phyloP scores from a whole-genome alignment of 2,329 filamentous ascomycete genomes.

The Scolecobasidium constrictum region DNA sequence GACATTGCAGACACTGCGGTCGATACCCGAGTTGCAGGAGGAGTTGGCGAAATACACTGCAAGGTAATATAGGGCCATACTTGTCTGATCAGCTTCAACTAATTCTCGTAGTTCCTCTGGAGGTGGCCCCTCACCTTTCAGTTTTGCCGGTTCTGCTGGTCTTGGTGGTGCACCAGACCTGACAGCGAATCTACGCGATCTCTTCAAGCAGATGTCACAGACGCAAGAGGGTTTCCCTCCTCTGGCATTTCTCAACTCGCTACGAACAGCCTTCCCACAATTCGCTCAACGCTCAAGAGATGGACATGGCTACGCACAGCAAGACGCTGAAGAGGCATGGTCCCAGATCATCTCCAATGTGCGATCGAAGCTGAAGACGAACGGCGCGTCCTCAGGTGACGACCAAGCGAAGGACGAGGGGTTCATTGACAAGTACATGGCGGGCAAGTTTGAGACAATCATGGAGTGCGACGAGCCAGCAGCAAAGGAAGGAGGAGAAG shows the following conservation, averaged over 20 bases:
- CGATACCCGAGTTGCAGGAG: slow-evolving; percentile 82
- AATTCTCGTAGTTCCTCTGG: neutral
- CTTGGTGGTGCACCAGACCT: slow-evolving; percentile 51
- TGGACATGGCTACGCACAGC: slow-evolving; percentile 82
- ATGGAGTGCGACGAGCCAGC: slow-evolving; percentile 76
- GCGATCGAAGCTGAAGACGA: slow-evolving; percentile 57
- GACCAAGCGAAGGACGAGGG: slow-evolving; percentile 33
- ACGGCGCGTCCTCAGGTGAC: slow-evolving; percentile 20
- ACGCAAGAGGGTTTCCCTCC: slow-evolving; percentile 84
- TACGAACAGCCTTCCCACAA: slow-evolving; percentile 75
- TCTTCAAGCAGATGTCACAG: slow-evolving; percentile 82
- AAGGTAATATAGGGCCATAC: slow-evolving; percentile 18
- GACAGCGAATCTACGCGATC: slow-evolving; percentile 63
- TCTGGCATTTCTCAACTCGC: slow-evolving; percentile 66
- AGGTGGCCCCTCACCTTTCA: slow-evolving; percentile 4
- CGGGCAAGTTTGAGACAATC: slow-evolving; percentile 65
- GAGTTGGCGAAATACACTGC: slow-evolving; percentile 55
- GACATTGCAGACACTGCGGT: slow-evolving; percentile 79
- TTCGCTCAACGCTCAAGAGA: slow-evolving; percentile 83
- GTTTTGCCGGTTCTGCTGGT: slow-evolving; percentile 7
- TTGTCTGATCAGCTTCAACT: neutral
- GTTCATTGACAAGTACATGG: slow-evolving; percentile 86
- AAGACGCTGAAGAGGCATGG: slow-evolving; percentile 98
- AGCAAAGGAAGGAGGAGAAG: slow-evolving; percentile 64
- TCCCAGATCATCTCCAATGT: slow-evolving; percentile 85